Evolutionary conservation across 257 asterid genomes (phyloP).

Genomic region (Asclepias syriaca): DNA sequence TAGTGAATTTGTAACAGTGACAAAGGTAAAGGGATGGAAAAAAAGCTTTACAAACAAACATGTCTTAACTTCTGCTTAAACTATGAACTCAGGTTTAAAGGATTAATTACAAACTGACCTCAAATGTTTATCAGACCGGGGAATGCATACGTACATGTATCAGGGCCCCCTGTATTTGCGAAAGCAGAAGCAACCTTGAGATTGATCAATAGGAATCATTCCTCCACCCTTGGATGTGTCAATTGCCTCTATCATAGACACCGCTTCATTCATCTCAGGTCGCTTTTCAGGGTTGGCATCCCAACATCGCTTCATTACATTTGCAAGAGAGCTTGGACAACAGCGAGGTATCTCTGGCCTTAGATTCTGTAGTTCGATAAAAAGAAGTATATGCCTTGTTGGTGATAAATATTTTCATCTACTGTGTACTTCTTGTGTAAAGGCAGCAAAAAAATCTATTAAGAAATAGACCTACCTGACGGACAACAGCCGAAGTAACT

Average conservation of each 20-base stretch:
- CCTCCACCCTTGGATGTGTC: conserved; percentile 89
- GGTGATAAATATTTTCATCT: neutral
- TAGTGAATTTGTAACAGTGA: neutral
- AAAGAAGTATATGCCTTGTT: neutral
- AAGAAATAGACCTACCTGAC: conserved; percentile 41
- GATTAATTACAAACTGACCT: conserved; percentile 5
- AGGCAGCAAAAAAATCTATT: neutral
- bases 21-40: neutral
- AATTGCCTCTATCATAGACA: conserved; percentile 64
- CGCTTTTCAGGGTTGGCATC: conserved; percentile 69
- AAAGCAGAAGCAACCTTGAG: conserved; percentile 66
- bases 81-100: conserved; percentile 1
- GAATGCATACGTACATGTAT: neutral
- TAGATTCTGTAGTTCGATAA: conserved; percentile 44
- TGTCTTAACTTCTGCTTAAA: neutral
- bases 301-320: conserved; percentile 84
- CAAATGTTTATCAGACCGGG: neutral
- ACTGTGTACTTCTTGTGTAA: neutral
- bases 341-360: conserved; percentile 94
- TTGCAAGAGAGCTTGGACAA: conserved; percentile 67
- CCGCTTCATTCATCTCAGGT: conserved; percentile 85
- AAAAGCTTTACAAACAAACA: conserved; percentile 8
- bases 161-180: conserved; percentile 37
- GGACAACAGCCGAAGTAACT: conserved; percentile 82
- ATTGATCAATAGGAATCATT: conserved; percentile 62